A percentile compares a stretch with the other conserved stretches of the same genome.
phyloP scores from a whole-genome alignment of 1,284 basidiomycete genomes.

The Malassezia equina region DNA sequence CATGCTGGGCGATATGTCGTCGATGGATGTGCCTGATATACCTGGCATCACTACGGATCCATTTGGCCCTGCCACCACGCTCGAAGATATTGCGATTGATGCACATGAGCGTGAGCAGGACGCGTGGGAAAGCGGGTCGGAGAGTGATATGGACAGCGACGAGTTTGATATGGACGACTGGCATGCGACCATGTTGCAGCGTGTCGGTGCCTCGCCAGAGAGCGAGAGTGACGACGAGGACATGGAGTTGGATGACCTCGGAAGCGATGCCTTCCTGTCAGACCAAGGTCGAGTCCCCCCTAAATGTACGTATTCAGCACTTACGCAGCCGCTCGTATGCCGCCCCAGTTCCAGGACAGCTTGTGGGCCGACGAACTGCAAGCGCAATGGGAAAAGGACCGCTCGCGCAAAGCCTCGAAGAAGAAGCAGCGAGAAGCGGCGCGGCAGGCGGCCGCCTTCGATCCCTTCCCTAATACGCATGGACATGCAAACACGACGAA shows the following conservation, averaged over 20 bases:
- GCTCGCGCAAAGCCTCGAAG: conserved; percentile 26
- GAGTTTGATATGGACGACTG: conserved; percentile 18
- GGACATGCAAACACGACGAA: conserved; percentile 29
- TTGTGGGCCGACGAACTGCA: conserved; percentile 58
- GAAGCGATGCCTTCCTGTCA: not conserved
- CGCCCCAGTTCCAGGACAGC: conserved; percentile 34
- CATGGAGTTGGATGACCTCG: not conserved
- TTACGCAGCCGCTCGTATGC: not conserved
- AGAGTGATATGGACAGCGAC: conserved; percentile 19
- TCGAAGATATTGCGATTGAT: conserved; percentile 17
- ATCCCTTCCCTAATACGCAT: conserved; percentile 47
- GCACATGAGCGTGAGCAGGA: conserved; percentile 6
- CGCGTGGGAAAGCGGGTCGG: conserved; percentile 9
- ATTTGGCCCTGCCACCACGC: not conserved
- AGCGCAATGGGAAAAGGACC: conserved; percentile 50
- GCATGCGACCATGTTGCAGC: not conserved
- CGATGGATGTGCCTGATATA: conserved; percentile 5
- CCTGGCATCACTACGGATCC: conserved; percentile 4
- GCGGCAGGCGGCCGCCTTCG: conserved; percentile 53
- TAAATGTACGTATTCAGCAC: not conserved
- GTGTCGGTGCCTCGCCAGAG: not conserved
- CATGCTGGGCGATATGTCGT: conserved; percentile 11
- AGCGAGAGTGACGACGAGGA: not conserved
- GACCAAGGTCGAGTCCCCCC: not conserved
- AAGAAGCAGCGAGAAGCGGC: conserved; percentile 39